Base-by-base conservation (phyloP, 2,329 filamentous ascomycete species). In the Aspergillus persii region DNA sequence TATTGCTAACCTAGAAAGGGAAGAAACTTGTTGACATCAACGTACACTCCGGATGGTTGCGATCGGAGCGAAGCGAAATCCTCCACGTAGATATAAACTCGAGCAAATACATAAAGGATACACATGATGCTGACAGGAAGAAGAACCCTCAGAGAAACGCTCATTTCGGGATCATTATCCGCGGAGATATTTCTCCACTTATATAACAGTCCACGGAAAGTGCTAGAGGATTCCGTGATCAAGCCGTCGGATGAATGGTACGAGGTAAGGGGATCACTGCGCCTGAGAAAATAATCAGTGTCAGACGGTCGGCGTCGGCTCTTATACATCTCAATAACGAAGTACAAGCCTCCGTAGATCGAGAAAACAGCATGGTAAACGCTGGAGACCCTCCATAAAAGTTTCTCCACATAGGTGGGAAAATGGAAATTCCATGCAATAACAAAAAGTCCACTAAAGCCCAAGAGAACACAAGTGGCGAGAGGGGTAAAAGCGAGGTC, bases 331-430 rank as follows among this genome's bases (percentile, higher is more conserved):
- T 56, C 54, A 18, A 44, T 18, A 4, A 44, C 5, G 11, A 48
- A 53, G 39, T 57, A 57, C 23, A 57, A 9, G 15, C 55, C 55
- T 18, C 55, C 55, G n/a, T 57, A 57, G 9, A 57, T 44, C n/a
- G 55, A 57, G 15, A 57, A 57, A 12, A 48, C 18, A 18, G 50
- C 50, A 53, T 57, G 55, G 12, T 57, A 57, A 27, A 53, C 36
- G 15, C 55, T 57, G 55, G 49, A 53, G 12, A 48, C 9, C 23
- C 18, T 39, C 50, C 49, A 57, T 27, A 57, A n/a, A 5, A 53
- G 15, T 15, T 53, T 53, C 39, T 57, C 55, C 11, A 39, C 29
- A 39, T 57, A 49, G 15, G 55, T 53, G 27, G 54, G 27, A 36
- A 53, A 57, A 33, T 53, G 33, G 27, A 48, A 57, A 36, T 53